These are phyloP conservation scores for Trichosporon coremiiforme DNA, from an alignment of 1,284 basidiomycete species.

Conservation along the genomic window DNA sequence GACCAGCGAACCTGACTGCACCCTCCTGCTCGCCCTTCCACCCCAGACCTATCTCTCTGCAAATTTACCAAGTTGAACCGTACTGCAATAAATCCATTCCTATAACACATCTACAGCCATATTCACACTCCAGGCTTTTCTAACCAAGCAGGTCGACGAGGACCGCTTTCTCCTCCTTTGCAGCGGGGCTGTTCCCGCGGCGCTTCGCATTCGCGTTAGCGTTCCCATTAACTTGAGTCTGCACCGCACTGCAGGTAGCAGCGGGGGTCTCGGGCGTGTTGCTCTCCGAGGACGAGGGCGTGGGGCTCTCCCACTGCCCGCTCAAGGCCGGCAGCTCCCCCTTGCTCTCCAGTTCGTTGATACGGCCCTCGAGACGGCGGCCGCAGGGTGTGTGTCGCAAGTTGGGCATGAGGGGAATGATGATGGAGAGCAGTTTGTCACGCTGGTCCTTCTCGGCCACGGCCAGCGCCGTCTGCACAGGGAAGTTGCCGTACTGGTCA, in stretches of 20 bases:
- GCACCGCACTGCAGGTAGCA: too few species aligned
- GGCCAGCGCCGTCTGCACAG: constrained; percentile 48
- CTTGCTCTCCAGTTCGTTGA: constrained; percentile 36
- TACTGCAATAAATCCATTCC: constrained; percentile 11
- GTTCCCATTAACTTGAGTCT: neutral
- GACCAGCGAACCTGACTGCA: too few species aligned
- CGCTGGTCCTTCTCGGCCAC: constrained; percentile 43
- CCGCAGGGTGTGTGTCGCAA: constrained; percentile 51
- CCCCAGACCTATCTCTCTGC: too few species aligned
- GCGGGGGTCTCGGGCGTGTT: constrained; percentile 4
- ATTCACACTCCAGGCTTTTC: neutral
- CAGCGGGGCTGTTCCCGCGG: constrained; percentile 21
- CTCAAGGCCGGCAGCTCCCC: constrained; percentile 12
- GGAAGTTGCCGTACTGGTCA: constrained; percentile 52
- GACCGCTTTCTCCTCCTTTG: constrained; percentile 17
- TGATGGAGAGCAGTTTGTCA: constrained; percentile 44
- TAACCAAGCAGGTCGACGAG: constrained; percentile 20
- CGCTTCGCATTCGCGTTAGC: constrained; percentile 5
- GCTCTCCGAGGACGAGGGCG: neutral
- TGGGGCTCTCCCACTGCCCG: constrained; percentile 11
- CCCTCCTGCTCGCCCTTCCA: too few species aligned
- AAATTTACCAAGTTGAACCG: neutral
- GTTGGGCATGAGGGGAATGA: constrained; percentile 41
- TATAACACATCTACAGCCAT: neutral
- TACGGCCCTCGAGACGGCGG: constrained; percentile 42